A percentile compares a stretch with the other conserved stretches of the same genome.
phyloP scores from a whole-genome alignment of 2,329 filamentous ascomycete genomes.

The Verticillium nonalfalfae region DNA sequence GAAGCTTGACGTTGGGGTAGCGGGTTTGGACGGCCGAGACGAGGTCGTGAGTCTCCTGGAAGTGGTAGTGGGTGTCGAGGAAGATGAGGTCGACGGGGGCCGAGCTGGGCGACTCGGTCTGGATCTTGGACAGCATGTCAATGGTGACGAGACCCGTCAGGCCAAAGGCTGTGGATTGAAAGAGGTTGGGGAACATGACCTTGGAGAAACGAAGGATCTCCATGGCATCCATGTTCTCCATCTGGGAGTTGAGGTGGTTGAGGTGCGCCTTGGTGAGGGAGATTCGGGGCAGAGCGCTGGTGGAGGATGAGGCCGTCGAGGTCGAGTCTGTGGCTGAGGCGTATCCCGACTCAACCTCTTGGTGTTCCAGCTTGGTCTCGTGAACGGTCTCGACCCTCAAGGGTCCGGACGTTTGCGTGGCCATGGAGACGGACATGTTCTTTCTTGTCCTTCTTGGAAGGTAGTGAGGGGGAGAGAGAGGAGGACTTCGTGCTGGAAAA shows the following conservation, averaged over 20 bases:
- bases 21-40: constrained; percentile 66
- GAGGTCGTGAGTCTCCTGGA: constrained; percentile 67
- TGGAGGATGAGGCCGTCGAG: constrained; percentile 44
- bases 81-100: constrained; percentile 65
- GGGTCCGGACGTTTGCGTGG: constrained; percentile 10
- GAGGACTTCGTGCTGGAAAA: neutral
- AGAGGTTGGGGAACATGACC: constrained; percentile 82
- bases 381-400: constrained; percentile 25
- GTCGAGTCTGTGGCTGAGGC: constrained; percentile 38
- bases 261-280: constrained; percentile 84
- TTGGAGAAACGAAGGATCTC: constrained; percentile 92
- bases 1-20: constrained; percentile 75
- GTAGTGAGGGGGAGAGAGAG: neutral
- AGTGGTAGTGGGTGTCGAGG: constrained; percentile 80
- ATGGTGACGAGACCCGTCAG: constrained; percentile 75
- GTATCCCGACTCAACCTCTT: constrained; percentile 75
- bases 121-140: constrained; percentile 77
- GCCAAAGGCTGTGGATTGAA: constrained; percentile 79
- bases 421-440: constrained; percentile 2
- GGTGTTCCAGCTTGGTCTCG: constrained; percentile 33
- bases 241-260: constrained; percentile 81
- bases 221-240: constrained; percentile 82
- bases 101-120: constrained; percentile 53
- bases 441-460: neutral
- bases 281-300: constrained; percentile 65